Base-by-base conservation (phyloP, 352 stramenopile species). In the Phytopythium cucurbitacearum region DNA sequence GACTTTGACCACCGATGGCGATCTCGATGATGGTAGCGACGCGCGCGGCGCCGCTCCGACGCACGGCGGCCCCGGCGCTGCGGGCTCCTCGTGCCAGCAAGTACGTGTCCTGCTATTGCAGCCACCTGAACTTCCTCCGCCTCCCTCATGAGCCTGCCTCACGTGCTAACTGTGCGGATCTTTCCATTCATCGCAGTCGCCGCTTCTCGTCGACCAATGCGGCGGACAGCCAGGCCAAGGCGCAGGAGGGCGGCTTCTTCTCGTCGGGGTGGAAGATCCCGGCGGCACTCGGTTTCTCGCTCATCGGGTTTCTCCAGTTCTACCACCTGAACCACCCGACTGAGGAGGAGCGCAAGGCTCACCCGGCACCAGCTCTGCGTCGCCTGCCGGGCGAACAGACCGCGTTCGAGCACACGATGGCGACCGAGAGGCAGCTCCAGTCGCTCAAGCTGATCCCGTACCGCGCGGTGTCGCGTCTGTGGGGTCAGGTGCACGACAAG, bases 391-490 rank as follows among this genome's bases (percentile, higher is more conserved):
- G 72, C n/a, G 47, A 61, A n/a, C 66, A 69, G 46, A 88, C 73
- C 11, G 59, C 59, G 37, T 82, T 85, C n/a, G 80, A 90, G 49
- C 62, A 80, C 39, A 74, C 67, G 32, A 89, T 91, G 77, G 76
- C 73, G 47, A 88, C 79, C 3, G 61, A 90, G 40, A 61, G 75
- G 7, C 79, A 92, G 62, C 56, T 93, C 52, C 67, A 86, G 60
- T 86, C 76, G 42, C 56, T 95, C 37, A 89, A 91, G 48, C 52
- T 91, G 32, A 65, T 91, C 34, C 81, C 85, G 54, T 93, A 95
- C 68, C 78, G 85, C 44, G 77, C 76, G 13, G 73, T 74, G 3
- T 92, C 80, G 28, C 76, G 84, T 28, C 67, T 91, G 8, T 95
- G 85, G 85, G 85, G 85, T 45, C 4, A 73, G 57, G 69, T 92